A percentile compares a stretch with the other conserved stretches of the same genome.
These are phyloP conservation scores for Huntiella decipiens DNA, from an alignment of 2,329 filamentous ascomycete genomes.

Conservation along the genomic window DNA sequence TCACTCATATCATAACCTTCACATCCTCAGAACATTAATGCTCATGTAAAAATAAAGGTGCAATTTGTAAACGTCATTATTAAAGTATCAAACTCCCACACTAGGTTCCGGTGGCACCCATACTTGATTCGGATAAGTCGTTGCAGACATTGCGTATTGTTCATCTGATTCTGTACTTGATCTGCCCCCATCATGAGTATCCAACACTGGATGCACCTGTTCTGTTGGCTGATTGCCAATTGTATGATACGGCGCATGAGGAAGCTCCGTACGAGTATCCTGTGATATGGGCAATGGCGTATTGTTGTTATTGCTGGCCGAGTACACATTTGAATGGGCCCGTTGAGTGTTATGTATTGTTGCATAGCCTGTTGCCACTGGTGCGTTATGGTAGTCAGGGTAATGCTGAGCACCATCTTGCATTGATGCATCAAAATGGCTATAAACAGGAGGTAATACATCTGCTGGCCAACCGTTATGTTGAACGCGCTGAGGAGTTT, in stretches of 20 bases:
- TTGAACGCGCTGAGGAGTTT: background rate
- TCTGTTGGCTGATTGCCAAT: background rate
- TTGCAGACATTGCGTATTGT: slow-evolving; percentile 5
- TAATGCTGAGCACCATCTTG: background rate
- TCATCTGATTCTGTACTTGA: background rate
- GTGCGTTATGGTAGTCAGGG: background rate
- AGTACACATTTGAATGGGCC: background rate
- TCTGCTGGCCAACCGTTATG: background rate
- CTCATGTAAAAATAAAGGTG: too few relatives aligned
- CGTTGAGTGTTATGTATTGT: background rate
- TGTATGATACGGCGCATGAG: background rate
- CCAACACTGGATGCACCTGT: background rate
- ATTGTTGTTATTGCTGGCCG: background rate
- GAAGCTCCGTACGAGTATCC: background rate
- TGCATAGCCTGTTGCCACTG: background rate
- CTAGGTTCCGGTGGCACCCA: slow-evolving; percentile 1
- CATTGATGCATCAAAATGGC: background rate
- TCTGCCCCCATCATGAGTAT: background rate
- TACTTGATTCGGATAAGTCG: slow-evolving; percentile 6
- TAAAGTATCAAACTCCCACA: too few relatives aligned
- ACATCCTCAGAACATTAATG: too few relatives aligned
- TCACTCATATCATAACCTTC: too few relatives aligned
- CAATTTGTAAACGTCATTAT: too few relatives aligned
- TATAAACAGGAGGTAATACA: background rate
- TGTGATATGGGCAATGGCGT: background rate